These are phyloP conservation scores for Suillus sp. DNA, from an alignment of 768 basidiomycete genomes.

Conservation along the genomic window DNA sequence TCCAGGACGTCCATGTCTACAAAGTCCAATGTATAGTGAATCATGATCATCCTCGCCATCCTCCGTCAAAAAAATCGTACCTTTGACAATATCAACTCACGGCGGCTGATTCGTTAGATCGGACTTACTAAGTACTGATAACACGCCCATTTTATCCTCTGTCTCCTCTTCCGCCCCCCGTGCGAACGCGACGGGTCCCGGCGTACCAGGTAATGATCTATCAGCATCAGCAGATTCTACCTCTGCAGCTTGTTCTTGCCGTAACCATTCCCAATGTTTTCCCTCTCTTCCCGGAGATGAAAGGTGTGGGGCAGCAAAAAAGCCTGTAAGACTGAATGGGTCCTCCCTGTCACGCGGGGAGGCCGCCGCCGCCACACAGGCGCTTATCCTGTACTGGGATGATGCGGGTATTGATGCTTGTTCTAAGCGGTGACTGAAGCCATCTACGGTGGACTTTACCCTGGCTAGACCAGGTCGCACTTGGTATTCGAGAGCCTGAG, in stretches of 20 bases:
- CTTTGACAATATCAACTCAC: slow-evolving; percentile 18
- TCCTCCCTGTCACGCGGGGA: slow-evolving; percentile 39
- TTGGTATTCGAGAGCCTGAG: slow-evolving; percentile 20
- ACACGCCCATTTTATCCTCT: slow-evolving; percentile 51
- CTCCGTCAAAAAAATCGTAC: slow-evolving; percentile 7
- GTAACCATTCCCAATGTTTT: slow-evolving; percentile 47
- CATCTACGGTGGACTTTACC: slow-evolving; percentile 14
- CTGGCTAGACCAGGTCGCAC: slow-evolving; percentile 6
- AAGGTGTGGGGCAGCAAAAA: slow-evolving; percentile 44
- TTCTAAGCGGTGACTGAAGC: slow-evolving; percentile 3
- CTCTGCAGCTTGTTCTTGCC: slow-evolving; percentile 23
- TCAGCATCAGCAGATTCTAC: slow-evolving; percentile 19
- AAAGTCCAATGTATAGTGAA: slow-evolving; percentile 36
- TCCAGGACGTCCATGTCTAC: slow-evolving; percentile 12
- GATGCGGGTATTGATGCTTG: slow-evolving; percentile 1
- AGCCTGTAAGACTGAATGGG: slow-evolving; percentile 50
- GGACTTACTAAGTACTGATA: slow-evolving; percentile 43
- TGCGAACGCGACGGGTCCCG: slow-evolving; percentile 31
- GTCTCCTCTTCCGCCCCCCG: slow-evolving; percentile 37
- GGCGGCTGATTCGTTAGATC: slow-evolving; percentile 11
- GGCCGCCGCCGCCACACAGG: neutral
- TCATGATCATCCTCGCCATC: slow-evolving; percentile 37
- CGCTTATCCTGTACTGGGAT: slow-evolving; percentile 7
- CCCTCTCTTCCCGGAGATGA: slow-evolving; percentile 24
- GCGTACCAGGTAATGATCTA: slow-evolving; percentile 20